These are phyloP conservation scores for Mortierella antarctica DNA, from an alignment of 192 early-diverging fungal genomes.

Conservation along the genomic window DNA sequence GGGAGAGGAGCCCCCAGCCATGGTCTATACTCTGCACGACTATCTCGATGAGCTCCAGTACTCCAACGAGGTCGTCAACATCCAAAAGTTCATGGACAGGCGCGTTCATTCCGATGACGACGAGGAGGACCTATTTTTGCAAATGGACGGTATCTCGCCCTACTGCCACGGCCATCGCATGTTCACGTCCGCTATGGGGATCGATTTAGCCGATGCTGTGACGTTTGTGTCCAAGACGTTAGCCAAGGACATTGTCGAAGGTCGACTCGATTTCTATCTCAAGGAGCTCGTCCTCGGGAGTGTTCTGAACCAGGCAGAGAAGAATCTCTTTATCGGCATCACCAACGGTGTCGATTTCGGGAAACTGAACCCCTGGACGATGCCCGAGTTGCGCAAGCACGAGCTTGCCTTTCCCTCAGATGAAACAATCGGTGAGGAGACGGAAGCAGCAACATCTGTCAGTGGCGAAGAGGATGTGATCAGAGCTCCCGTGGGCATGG, in stretches of 20 bases:
- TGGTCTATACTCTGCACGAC: conserved; percentile 70
- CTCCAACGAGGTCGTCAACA: conserved; percentile 59
- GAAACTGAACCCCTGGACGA: conserved; percentile 60
- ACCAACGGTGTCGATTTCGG: conserved; percentile 66
- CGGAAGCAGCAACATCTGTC: background rate
- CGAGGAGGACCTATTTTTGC: conserved; percentile 34
- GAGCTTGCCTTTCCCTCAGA: conserved; percentile 55
- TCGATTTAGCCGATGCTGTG: conserved; percentile 61
- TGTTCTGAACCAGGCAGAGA: conserved; percentile 56
- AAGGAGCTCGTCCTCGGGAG: conserved; percentile 66
- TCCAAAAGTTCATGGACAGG: conserved; percentile 60
- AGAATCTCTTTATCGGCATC: conserved; percentile 61
- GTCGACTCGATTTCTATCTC: conserved; percentile 62
- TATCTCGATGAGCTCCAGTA: conserved; percentile 68
- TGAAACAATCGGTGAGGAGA: conserved; percentile 11
- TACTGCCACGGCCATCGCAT: conserved; percentile 61
- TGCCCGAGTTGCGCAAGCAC: conserved; percentile 32
- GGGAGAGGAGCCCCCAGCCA: conserved; percentile 55
- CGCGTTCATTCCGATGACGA: conserved; percentile 40
- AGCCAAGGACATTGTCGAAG: conserved; percentile 67
- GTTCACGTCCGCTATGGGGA: conserved; percentile 62
- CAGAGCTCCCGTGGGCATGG: background rate
- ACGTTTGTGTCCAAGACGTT: conserved; percentile 66
- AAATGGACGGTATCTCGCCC: conserved; percentile 41
- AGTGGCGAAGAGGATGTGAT: background rate